Evolutionary conservation across 345 rosid genomes (phyloP), one percentile per base, ranked within the genome.

Genomic region (Brassica juncea): DNA sequence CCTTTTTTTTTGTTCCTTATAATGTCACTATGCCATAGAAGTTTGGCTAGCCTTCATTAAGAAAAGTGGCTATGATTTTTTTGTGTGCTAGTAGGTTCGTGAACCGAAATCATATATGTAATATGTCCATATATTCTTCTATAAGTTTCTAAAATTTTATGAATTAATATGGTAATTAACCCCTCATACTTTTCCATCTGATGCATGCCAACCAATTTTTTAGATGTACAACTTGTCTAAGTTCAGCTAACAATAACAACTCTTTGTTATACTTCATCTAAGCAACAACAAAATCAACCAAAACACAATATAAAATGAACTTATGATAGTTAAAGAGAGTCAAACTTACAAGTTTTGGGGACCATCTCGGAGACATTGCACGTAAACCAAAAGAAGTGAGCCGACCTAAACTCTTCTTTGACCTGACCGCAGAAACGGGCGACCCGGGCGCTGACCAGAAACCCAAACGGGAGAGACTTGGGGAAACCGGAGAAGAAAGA

Each of bases 401-500:
- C 28, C 84, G 89, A 59, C 82, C 74, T 34, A 82, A 59, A 63
- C 80, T 74, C 75, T 85, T 85, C 61, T 6, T 59, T 5, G 86
- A 65, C 42, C 63, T 52, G 3, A 52, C 63, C 0, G 47, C 84
- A 19, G 88, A 82, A 25, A 31, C 59, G 1, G 89, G 93, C n/a
- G 91, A 87, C 21, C 63, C 82, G 8, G 82, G 75, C 27, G 32
- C 88, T 4, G 87, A 83, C 44, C 60, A 79, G 62, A 52, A 1
- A 19, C 19, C 61, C 5, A 76, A 71, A 74, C 80, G 58, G 65
- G 66, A 6, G 0, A 55, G 44, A 39, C 81, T 76, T 21, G 90
- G 84, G 2, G 92, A 85, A 32, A 86, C 83, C 74, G 94, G 90
- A 63, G 94, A 89, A 63, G 93, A 79, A 1, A 90, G 73, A 76